Percentiles rank a stretch among this genome's conserved stretches.
These are phyloP conservation scores for Nakazawaea anatomiae DNA, from an alignment of 805 yeast species.

Conservation along the genomic window DNA sequence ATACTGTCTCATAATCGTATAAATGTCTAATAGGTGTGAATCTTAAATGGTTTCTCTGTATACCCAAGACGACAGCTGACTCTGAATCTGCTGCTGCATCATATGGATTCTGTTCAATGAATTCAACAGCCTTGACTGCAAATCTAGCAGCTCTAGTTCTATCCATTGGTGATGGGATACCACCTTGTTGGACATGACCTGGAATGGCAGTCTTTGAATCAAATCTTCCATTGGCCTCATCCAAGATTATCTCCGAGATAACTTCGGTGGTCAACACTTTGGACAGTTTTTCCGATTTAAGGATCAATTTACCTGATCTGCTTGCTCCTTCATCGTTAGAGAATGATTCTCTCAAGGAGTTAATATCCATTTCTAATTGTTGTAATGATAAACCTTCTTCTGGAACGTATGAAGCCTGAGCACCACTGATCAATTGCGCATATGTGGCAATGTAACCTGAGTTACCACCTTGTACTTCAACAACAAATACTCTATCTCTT, in stretches of 20 bases:
- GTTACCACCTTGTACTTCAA: slow-evolving; percentile 83
- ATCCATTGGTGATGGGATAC: slow-evolving; percentile 71
- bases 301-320: slow-evolving; percentile 62
- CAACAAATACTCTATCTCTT: slow-evolving; percentile 72
- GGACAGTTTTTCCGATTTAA: slow-evolving; percentile 64
- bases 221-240: slow-evolving; percentile 57
- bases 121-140: slow-evolving; percentile 64
- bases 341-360: slow-evolving; percentile 52
- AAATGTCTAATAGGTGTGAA: slow-evolving; percentile 71
- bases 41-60: slow-evolving; percentile 67
- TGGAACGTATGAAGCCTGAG: slow-evolving; percentile 71
- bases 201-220: slow-evolving; percentile 80
- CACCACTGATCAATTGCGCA: slow-evolving; percentile 65
- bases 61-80: slow-evolving; percentile 81
- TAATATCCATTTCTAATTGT: slow-evolving; percentile 61
- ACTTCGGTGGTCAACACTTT: slow-evolving; percentile 62
- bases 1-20: slow-evolving; percentile 84
- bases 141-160: slow-evolving; percentile 69
- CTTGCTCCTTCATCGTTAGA: slow-evolving; percentile 58
- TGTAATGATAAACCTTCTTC: slow-evolving; percentile 59
- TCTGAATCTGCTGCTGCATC: slow-evolving; percentile 33
- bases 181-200: slow-evolving; percentile 86
- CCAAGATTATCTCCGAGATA: slow-evolving; percentile 64
- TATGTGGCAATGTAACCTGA: slow-evolving; percentile 73
- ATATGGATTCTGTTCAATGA: slow-evolving; percentile 42